phyloP scores from a whole-genome alignment of 2,329 filamentous ascomycete genomes.

The Penicillium fuscoglaucum region DNA sequence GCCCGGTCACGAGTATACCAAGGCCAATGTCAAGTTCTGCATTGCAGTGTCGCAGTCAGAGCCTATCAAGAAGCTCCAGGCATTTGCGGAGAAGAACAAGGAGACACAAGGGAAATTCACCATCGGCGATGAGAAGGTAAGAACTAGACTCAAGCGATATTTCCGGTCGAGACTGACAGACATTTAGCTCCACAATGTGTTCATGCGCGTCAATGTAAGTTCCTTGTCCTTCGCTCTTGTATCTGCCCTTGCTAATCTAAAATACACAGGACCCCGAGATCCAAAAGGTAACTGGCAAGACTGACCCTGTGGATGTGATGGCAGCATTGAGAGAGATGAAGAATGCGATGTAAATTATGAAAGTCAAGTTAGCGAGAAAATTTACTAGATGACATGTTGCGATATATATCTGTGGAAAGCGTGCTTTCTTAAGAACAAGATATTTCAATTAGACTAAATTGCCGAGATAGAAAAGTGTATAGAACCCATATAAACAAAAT shows the following conservation, averaged over 20 bases:
- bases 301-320: conserved; percentile 81
- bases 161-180: background rate
- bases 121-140: conserved; percentile 93
- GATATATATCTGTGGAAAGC: background rate
- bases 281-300: conserved; percentile 79
- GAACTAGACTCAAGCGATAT: conserved; percentile 10
- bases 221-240: background rate
- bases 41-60: conserved; percentile 72
- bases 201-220: conserved; percentile 82
- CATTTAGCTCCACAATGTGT: conserved; percentile 84
- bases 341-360: conserved; percentile 47
- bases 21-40: conserved; percentile 87
- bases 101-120: conserved; percentile 95
- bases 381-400: background rate
- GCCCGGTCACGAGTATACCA: conserved; percentile 99
- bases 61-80: conserved; percentile 72
- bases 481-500: background rate
- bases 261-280: conserved; percentile 70
- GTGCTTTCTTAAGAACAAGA: background rate
- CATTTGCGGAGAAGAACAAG: conserved; percentile 74
- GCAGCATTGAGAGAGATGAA: conserved; percentile 84
- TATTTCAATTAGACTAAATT: background rate
- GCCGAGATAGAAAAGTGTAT: background rate
- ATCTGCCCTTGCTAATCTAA: conserved; percentile 12
- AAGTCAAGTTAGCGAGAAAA: background rate